A percentile compares a stretch with the other conserved stretches of the same genome.
Conservation (phyloP, 768 basidiomycete species). For the Boletus huronensis region DNA sequence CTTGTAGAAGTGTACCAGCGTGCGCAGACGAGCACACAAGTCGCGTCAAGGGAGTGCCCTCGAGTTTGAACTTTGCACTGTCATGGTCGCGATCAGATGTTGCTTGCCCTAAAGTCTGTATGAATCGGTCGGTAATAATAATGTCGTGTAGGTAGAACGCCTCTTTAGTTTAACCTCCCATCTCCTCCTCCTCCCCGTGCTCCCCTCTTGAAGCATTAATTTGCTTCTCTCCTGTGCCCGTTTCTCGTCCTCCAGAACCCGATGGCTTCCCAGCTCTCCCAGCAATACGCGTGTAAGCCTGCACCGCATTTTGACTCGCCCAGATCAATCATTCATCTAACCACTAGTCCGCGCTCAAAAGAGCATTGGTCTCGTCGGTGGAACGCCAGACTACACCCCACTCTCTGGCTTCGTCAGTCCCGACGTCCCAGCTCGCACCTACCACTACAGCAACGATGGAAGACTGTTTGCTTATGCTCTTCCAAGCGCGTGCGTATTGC, state of each 20-base stretch:
- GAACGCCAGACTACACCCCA: constrained; percentile 69
- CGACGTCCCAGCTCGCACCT: constrained; percentile 70
- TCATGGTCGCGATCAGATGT: no score
- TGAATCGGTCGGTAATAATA: not conserved
- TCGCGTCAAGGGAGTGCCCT: no score
- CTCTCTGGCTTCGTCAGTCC: constrained; percentile 62
- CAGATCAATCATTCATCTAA: constrained; percentile 17
- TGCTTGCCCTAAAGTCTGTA: constrained; percentile 15
- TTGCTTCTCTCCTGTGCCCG: constrained; percentile 59
- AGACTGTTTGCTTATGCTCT: constrained; percentile 83
- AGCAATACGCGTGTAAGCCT: constrained; percentile 84
- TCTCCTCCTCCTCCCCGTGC: constrained; percentile 18
- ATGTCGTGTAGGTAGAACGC: not conserved
- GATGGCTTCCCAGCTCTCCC: constrained; percentile 74
- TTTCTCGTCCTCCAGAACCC: constrained; percentile 29
- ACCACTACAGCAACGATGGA: constrained; percentile 83
- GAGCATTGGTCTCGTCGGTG: constrained; percentile 80
- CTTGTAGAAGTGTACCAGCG: no score
- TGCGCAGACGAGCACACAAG: no score
- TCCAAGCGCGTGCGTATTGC: constrained; percentile 58
- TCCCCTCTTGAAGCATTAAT: constrained; percentile 65
- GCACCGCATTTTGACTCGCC: not conserved
- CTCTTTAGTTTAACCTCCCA: constrained; percentile 24
- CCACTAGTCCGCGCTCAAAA: constrained; percentile 88
- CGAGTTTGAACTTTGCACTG: no score